A percentile compares a stretch with the other conserved stretches of the same genome.
phyloP scores from a whole-genome alignment of 768 basidiomycete genomes.

The Russula sp. region DNA sequence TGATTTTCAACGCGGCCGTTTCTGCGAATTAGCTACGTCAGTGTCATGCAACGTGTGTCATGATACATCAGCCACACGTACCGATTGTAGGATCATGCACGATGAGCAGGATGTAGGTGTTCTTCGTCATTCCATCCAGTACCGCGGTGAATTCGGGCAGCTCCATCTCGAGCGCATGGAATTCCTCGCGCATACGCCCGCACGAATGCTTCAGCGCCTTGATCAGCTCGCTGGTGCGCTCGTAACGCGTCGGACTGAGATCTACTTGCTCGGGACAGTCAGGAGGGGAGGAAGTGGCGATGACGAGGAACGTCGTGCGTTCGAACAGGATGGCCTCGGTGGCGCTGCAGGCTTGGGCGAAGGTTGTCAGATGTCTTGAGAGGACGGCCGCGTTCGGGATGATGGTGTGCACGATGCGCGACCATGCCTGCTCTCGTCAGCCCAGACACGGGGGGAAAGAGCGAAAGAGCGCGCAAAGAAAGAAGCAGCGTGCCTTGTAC shows the following conservation, averaged over 20 bases:
- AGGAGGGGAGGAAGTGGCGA: conserved; percentile 67
- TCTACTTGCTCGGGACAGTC: conserved; percentile 35
- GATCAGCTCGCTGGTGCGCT: conserved; percentile 87
- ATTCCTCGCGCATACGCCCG: conserved; percentile 77
- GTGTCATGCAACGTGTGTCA: background rate
- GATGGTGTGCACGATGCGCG: conserved; percentile 91
- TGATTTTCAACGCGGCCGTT: conserved; percentile 80
- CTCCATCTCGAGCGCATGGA: conserved; percentile 83
- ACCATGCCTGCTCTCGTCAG: conserved; percentile 74
- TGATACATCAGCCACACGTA: conserved; percentile 30
- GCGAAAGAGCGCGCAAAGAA: background rate
- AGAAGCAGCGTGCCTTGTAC: conserved; percentile 60
- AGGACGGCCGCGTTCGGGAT: conserved; percentile 89
- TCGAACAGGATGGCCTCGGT: conserved; percentile 96
- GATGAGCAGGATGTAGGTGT: conserved; percentile 88
- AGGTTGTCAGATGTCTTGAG: conserved; percentile 77
- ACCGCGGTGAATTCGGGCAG: conserved; percentile 81
- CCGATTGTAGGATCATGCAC: conserved; percentile 87
- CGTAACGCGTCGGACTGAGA: conserved; percentile 68
- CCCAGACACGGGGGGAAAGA: background rate
- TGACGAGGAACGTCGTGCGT: conserved; percentile 95
- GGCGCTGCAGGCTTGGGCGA: conserved; percentile 82
- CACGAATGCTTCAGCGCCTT: conserved; percentile 95
- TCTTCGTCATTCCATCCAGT: conserved; percentile 86
- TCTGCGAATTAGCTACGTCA: conserved; percentile 43